Percentiles rank a stretch among this genome's conserved stretches.
Evolutionary conservation across 2,329 filamentous ascomycete species (phyloP).

Genomic region (Colletotrichum sojae): DNA sequence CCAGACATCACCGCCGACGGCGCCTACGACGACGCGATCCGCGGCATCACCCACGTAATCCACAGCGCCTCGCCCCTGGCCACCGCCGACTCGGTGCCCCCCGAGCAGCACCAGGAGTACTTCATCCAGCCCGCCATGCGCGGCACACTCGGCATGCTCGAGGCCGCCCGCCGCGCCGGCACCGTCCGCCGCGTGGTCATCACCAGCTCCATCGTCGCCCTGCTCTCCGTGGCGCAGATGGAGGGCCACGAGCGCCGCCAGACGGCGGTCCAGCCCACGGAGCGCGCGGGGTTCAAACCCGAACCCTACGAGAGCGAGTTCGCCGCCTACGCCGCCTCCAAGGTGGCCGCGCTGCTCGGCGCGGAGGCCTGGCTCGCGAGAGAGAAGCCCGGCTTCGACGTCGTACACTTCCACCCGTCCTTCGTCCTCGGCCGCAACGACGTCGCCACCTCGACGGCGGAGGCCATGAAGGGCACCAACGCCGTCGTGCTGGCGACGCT

Average conservation of each 20-base stretch:
- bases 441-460: constrained; percentile 44
- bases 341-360: constrained; percentile 50
- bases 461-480: constrained; percentile 53
- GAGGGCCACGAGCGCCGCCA: constrained; percentile 26
- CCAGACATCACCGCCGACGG: constrained; percentile 53
- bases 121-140: constrained; percentile 70
- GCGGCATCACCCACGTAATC: constrained; percentile 55
- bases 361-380: constrained; percentile 51
- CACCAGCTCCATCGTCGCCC: constrained; percentile 64
- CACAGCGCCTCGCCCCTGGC: constrained; percentile 49
- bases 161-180: constrained; percentile 57
- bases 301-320: constrained; percentile 45
- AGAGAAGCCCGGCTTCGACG: constrained; percentile 52
- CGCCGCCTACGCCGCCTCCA: constrained; percentile 54
- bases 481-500: constrained; percentile 51
- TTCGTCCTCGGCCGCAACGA: constrained; percentile 56
- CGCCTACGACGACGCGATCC: constrained; percentile 59
- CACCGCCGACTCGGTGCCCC: constrained; percentile 69
- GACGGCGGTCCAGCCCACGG: constrained; percentile 13
- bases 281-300: constrained; percentile 30
- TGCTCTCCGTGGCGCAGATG: constrained; percentile 30
- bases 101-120: constrained; percentile 64
- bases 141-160: constrained; percentile 65
- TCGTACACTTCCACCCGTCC: constrained; percentile 54
- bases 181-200: constrained; percentile 60